Evolutionary conservation across 371 early-diverging fungal species (phyloP).

Genomic region (Apophysomyces ossiformis): DNA sequence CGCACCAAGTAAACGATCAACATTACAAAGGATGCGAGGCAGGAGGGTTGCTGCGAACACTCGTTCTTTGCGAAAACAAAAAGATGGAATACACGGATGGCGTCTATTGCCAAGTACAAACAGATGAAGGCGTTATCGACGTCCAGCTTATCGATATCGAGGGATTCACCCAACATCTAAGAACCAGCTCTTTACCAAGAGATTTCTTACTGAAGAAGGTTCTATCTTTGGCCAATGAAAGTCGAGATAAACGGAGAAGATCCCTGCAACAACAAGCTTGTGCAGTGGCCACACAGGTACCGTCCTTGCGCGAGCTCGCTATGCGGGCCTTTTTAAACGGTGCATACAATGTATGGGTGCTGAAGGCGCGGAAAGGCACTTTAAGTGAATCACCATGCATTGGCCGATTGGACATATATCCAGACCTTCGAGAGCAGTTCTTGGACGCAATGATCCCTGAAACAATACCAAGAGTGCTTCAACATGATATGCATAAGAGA

Average conservation of each 20-base stretch:
- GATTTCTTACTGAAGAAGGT: not conserved
- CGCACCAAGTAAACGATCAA: not conserved
- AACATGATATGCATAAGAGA: not conserved
- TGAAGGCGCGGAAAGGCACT: not conserved
- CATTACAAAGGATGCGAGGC: not conserved
- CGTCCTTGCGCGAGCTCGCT: conserved; percentile 12
- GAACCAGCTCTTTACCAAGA: not conserved
- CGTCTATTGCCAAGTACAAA: conserved; percentile 21
- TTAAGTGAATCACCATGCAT: too few species aligned
- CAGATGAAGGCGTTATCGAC: not conserved
- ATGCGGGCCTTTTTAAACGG: conserved; percentile 10
- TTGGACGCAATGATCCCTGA: not conserved
- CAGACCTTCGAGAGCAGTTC: conserved; percentile 13
- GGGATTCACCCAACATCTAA: not conserved
- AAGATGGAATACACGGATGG: conserved; percentile 33
- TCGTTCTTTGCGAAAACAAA: conserved; percentile 37
- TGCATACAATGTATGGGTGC: not conserved
- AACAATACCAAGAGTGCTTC: conserved; percentile 16
- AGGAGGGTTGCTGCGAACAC: conserved; percentile 36
- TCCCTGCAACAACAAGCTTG: not conserved
- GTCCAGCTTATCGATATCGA: conserved; percentile 11
- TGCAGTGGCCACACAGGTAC: not conserved
- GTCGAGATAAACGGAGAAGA: not conserved
- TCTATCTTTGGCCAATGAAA: not conserved
- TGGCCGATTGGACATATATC: conserved; percentile 10